Percentiles rank a stretch among this genome's conserved stretches.
Conservation (phyloP, 148 eudicot species). For the Tetragonia tetragonoides region DNA sequence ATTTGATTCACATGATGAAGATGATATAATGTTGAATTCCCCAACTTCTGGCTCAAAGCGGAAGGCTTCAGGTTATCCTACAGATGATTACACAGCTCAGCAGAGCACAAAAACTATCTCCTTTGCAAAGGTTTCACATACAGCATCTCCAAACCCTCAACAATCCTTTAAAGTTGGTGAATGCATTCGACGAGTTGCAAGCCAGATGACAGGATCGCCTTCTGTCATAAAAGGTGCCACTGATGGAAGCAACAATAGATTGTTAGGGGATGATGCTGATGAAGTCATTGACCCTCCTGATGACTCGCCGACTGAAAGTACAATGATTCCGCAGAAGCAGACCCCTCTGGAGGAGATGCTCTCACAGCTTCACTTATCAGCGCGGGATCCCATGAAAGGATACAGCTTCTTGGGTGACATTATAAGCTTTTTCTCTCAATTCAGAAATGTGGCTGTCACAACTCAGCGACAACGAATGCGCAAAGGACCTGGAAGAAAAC, state of each 20-base stretch:
- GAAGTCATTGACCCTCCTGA: constrained; percentile 36
- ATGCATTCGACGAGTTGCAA: constrained; percentile 83
- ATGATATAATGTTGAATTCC: constrained; percentile 30
- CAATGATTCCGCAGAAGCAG: constrained; percentile 24
- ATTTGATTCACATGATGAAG: constrained; percentile 51
- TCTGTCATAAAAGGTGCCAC: constrained; percentile 31
- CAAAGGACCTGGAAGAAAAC: constrained; percentile 56
- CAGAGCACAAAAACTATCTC: constrained; percentile 48
- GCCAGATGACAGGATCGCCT: constrained; percentile 71
- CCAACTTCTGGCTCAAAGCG: constrained; percentile 43
- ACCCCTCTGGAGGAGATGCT: constrained; percentile 59
- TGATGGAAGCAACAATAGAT: constrained; percentile 30
- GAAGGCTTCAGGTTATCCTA: constrained; percentile 34
- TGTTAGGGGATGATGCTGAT: constrained; percentile 30
- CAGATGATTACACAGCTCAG: constrained; percentile 43
- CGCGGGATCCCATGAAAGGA: constrained; percentile 60
- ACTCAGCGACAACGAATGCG: constrained; percentile 35
- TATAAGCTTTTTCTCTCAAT: constrained; percentile 51
- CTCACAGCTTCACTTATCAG: constrained; percentile 62
- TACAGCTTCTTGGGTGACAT: constrained; percentile 36
- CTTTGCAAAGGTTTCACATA: constrained; percentile 61
- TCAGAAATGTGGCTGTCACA: constrained; percentile 58
- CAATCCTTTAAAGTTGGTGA: constrained; percentile 94
- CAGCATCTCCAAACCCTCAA: constrained; percentile 47
- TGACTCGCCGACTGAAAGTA: constrained; percentile 39